phyloP scores from a whole-genome alignment of 2,329 filamentous ascomycete species.

The Arthrinium puccinioides region DNA sequence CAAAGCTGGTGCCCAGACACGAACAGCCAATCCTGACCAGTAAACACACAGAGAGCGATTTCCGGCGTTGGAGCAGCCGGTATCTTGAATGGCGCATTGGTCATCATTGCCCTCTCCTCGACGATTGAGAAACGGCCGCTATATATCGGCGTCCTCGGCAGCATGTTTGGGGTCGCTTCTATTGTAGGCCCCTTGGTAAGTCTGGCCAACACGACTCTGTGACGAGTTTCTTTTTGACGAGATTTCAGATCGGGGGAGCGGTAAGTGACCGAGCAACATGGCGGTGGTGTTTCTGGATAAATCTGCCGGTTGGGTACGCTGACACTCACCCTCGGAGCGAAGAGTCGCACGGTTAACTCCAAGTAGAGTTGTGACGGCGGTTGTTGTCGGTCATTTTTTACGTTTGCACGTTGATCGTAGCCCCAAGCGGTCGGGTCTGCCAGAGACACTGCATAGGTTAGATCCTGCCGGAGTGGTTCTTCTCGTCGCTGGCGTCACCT shows the following conservation, averaged over 20 bases:
- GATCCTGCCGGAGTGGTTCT: conserved; percentile 8
- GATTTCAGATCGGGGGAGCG: too few relatives aligned
- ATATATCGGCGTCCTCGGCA: conserved; percentile 22
- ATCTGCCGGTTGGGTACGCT: conserved; percentile 15
- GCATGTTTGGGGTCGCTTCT: conserved; percentile 29
- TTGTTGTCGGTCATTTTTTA: conserved; percentile 9
- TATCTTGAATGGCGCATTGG: conserved; percentile 24
- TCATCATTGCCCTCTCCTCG: conserved; percentile 18
- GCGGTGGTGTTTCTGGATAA: conserved; percentile 14
- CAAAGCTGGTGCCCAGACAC: too few relatives aligned
- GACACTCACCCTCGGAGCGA: too few relatives aligned
- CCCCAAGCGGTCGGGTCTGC: too few relatives aligned
- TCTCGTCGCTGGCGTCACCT: conserved; percentile 22
- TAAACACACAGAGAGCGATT: conserved; percentile 10
- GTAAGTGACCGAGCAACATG: conserved; percentile 8
- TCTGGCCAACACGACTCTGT: too few relatives aligned
- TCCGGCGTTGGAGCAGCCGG: conserved; percentile 24
- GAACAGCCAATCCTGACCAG: too few relatives aligned
- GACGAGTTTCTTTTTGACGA: too few relatives aligned
- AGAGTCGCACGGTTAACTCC: too few relatives aligned
- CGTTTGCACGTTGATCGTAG: too few relatives aligned
- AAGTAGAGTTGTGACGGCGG: conserved; percentile 6
- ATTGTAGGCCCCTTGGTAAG: conserved; percentile 10
- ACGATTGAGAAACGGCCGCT: conserved; percentile 7
- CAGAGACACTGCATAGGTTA: too few relatives aligned